Conservation (phyloP, 75 land plant species). For the Cryptomeria japonica region DNA sequence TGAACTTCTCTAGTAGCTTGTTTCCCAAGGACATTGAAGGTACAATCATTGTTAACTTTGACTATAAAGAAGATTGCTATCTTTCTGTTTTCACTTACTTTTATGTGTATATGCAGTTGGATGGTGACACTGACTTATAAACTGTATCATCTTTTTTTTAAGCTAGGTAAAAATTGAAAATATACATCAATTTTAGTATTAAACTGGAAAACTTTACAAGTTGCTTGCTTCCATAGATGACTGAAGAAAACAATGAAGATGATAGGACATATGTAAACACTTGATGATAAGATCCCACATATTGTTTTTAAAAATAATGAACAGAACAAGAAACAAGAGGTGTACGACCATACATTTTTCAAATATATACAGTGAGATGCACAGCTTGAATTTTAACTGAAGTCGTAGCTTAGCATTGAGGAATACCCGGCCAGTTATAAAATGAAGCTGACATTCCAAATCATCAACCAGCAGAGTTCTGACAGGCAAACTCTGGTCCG, state of each 20-base stretch:
- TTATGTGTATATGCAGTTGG: neutral
- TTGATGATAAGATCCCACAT: neutral
- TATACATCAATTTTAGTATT: neutral
- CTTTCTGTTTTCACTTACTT: neutral
- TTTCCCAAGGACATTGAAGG: neutral
- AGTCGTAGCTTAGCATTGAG: neutral
- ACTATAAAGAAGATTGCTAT: neutral
- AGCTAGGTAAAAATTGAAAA: neutral
- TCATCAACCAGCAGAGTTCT: neutral
- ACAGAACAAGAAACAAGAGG: neutral
- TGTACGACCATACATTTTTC: neutral
- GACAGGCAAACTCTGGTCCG: neutral
- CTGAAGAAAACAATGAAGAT: neutral
- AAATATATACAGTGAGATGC: neutral
- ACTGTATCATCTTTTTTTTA: neutral
- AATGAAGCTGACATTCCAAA: neutral
- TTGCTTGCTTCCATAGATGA: neutral
- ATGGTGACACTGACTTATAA: neutral
- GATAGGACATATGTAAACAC: neutral
- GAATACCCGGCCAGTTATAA: neutral
- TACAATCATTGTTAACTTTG: neutral
- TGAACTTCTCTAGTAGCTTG: neutral
- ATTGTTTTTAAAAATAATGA: neutral
- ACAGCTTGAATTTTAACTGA: neutral
- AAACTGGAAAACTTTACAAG: neutral